A percentile compares a stretch with the other conserved stretches of the same genome.
Evolutionary conservation across 805 yeast species (phyloP).

Genomic region (Metschnikowia cubensis): DNA sequence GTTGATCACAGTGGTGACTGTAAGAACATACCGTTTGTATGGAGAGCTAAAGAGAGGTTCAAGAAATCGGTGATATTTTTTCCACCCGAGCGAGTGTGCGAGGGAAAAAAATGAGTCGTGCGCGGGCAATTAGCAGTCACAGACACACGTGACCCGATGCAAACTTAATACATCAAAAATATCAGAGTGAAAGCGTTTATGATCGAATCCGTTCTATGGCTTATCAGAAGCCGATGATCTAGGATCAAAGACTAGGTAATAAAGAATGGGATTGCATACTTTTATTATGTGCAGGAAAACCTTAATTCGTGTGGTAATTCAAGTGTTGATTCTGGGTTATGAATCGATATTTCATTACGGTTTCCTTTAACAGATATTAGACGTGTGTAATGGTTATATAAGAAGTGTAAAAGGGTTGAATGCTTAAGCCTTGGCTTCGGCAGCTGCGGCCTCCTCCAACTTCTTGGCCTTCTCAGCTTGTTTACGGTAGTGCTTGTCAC

Average conservation of each 20-base stretch:
- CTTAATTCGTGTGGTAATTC: not conserved
- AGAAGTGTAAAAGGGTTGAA: not conserved
- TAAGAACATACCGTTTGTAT: slow-evolving; percentile 18
- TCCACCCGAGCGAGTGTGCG: slow-evolving; percentile 9
- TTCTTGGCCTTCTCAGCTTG: slow-evolving; percentile 70
- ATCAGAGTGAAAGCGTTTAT: not conserved
- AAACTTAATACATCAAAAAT: not conserved
- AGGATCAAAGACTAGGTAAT: not conserved
- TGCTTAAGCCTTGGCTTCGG: slow-evolving; percentile 6
- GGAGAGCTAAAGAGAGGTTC: slow-evolving; percentile 6
- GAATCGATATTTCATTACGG: too few relatives aligned
- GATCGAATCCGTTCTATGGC: not conserved
- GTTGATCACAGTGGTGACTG: slow-evolving; percentile 23
- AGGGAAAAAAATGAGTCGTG: slow-evolving; percentile 15
- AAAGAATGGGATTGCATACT: not conserved
- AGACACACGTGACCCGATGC: slow-evolving; percentile 11
- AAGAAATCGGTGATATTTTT: slow-evolving; percentile 8
- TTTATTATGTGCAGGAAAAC: too few relatives aligned
- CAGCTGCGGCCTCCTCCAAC: slow-evolving; percentile 32
- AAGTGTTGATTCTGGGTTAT: not conserved
- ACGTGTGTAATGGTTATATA: not conserved
- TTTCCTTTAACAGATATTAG: not conserved
- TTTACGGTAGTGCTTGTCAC: slow-evolving; percentile 88
- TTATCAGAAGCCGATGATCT: not conserved
- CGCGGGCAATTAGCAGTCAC: slow-evolving; percentile 18